Percentiles rank a stretch among this genome's conserved stretches.
These are phyloP conservation scores for Lenzites betulinus DNA, from an alignment of 768 basidiomycete species.

Conservation along the genomic window DNA sequence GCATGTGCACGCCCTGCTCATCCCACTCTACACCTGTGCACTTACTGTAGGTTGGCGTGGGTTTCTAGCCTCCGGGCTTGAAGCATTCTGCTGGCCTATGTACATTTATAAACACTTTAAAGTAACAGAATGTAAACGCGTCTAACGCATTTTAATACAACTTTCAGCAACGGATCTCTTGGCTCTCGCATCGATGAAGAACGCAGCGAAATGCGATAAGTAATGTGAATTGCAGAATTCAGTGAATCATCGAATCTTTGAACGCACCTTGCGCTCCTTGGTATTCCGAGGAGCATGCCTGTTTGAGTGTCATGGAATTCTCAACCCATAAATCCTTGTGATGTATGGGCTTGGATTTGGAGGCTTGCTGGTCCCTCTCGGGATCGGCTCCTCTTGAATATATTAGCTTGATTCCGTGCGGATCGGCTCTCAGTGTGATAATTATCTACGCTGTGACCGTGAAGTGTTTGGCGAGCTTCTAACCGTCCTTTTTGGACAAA, in stretches of 20 bases:
- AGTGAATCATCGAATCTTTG: slow-evolving; percentile 85
- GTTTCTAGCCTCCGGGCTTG: slow-evolving; percentile 27
- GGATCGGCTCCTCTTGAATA: slow-evolving; percentile 47
- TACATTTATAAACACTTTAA: slow-evolving; percentile 21
- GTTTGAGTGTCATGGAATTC: slow-evolving; percentile 73
- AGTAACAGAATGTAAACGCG: slow-evolving; percentile 25
- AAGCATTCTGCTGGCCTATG: slow-evolving; percentile 39
- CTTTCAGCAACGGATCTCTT: slow-evolving; percentile 44
- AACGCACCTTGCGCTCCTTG: slow-evolving; percentile 78
- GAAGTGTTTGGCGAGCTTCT: slow-evolving; percentile 27
- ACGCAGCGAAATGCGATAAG: slow-evolving; percentile 79
- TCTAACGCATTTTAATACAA: slow-evolving; percentile 27
- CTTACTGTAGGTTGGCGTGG: slow-evolving; percentile 26
- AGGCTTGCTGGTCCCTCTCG: slow-evolving; percentile 35
- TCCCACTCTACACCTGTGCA: slow-evolving; percentile 52
- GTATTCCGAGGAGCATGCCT: slow-evolving; percentile 75
- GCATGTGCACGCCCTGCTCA: slow-evolving; percentile 38
- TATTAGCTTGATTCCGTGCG: slow-evolving; percentile 37
- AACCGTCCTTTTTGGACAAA: slow-evolving; percentile 32
- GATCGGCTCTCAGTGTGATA: slow-evolving; percentile 51
- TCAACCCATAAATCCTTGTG: slow-evolving; percentile 45
- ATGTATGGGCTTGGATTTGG: slow-evolving; percentile 43
- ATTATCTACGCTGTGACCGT: slow-evolving; percentile 47
- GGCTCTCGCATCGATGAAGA: slow-evolving; percentile 82
- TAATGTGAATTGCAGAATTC: slow-evolving; percentile 84